A percentile compares a stretch with the other conserved stretches of the same genome.
phyloP scores from a whole-genome alignment of 1,284 basidiomycete species.

The Takashimella tepidaria region DNA sequence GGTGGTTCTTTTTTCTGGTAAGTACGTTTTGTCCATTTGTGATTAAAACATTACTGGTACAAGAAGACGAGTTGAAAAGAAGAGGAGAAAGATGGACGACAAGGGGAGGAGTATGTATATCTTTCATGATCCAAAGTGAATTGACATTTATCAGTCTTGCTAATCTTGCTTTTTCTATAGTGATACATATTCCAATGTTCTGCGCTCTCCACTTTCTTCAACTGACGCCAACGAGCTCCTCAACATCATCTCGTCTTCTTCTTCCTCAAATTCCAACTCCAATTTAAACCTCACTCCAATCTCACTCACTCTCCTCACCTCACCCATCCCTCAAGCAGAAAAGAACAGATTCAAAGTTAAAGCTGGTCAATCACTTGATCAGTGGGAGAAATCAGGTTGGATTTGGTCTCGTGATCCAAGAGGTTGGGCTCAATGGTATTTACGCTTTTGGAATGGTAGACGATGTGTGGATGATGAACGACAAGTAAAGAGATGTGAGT shows the following conservation, averaged over 20 bases:
- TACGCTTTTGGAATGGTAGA: slow-evolving; percentile 50
- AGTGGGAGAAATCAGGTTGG: slow-evolving; percentile 52
- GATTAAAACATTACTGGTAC: no score
- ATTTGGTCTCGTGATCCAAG: slow-evolving; percentile 49
- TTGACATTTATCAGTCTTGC: slow-evolving; percentile 49
- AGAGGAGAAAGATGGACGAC: no score
- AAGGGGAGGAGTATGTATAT: no score
- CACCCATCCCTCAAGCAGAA: slow-evolving; percentile 32
- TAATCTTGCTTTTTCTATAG: slow-evolving; percentile 21
- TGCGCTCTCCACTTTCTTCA: slow-evolving; percentile 15
- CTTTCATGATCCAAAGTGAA: no score
- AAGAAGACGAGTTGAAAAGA: no score
- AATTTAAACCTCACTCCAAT: neutral
- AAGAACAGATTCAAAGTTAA: slow-evolving; percentile 48
- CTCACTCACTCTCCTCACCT: no score
- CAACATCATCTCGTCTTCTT: slow-evolving; percentile 22
- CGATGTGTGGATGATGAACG: slow-evolving; percentile 49
- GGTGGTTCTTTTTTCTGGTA: slow-evolving; percentile 49
- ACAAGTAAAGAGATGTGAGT: slow-evolving; percentile 49
- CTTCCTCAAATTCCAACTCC: no score
- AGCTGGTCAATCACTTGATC: slow-evolving; percentile 49
- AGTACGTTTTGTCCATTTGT: slow-evolving; percentile 7
- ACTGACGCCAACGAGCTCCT: slow-evolving; percentile 23
- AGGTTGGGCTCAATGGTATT: slow-evolving; percentile 52
- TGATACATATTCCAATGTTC: slow-evolving; percentile 34